Base-by-base conservation (phyloP, 805 yeast species). In the Lachancea waltii region DNA sequence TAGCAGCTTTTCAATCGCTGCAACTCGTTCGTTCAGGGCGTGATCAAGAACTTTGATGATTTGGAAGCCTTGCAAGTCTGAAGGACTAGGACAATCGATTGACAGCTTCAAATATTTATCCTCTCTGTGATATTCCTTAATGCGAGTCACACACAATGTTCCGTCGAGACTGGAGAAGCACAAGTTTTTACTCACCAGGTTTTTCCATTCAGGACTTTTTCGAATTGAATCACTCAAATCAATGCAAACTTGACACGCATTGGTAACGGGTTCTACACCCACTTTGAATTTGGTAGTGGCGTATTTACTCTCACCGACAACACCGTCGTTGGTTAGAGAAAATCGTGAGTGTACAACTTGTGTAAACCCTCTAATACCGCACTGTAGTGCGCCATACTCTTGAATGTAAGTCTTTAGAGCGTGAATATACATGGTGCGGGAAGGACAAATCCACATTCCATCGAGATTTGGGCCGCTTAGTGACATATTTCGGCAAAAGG, bases 391-490 rank as follows among this genome's bases (percentile, higher is more conserved):
- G 9, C n/a, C 20, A 24, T 32, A 32, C 30, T 37, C 41, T 14
- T 32, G 32, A 18, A 32, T 14, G 26, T 19, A 27, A 4, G 26
- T 16, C 18, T 37, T 37, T 19, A 25, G 32, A 4, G 33, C 32
- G 16, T 37, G 41, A 11, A 25, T 13, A 15, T 25, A 37, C 33
- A 37, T 26, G 16, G 18, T 31, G 8, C 41, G 34, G 20, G 36
- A 30, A 5, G 41, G 41, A 15, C 36, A 32, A n/a, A 37, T 37
- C 32, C 41, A 31, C 28, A 37, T 24, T 10, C n/a, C 25, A 4
- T 2, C 23, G 13, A 10, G n/a, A 20, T n/a, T 23, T 4, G 10
- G 14, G 3, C 22, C 23, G 5, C 18, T 22, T 18, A 27, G 14
- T 23, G 17, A 18, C 9, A 37, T 11, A 8, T 13, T 17, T 6